These are phyloP conservation scores for Starmerella cellae DNA, from an alignment of 805 yeast species.

Conservation along the genomic window DNA sequence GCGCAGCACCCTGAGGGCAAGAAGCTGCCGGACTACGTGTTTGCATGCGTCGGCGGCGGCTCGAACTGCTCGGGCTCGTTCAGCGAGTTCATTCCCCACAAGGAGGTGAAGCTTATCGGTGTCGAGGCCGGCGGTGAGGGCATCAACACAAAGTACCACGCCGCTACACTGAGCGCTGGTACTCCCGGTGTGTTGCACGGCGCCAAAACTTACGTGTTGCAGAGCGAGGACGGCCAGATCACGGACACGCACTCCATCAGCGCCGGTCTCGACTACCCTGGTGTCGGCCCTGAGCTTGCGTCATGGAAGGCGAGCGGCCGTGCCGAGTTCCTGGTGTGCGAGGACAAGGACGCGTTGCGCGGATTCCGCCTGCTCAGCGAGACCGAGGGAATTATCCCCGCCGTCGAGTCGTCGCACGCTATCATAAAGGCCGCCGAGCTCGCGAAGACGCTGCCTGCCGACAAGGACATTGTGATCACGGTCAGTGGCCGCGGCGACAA, in stretches of 20 bases:
- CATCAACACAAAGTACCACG: constrained; percentile 70
- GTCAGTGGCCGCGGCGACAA: constrained; percentile 98
- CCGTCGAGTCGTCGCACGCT: constrained; percentile 95
- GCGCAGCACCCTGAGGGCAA: constrained; percentile 50
- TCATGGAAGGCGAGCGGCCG: constrained; percentile 91
- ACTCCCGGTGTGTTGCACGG: constrained; percentile 97
- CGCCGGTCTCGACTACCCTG: constrained; percentile 98
- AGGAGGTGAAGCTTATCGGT: constrained; percentile 68
- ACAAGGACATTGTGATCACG: constrained; percentile 72
- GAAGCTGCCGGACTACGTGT: constrained; percentile 79
- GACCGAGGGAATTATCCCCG: constrained; percentile 96
- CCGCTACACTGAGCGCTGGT: constrained; percentile 93
- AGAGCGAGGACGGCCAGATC: constrained; percentile 86
- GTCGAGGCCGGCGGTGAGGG: constrained; percentile 99
- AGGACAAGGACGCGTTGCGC: constrained; percentile 85
- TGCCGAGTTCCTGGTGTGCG: constrained; percentile 79
- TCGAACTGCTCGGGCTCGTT: constrained; percentile 94
- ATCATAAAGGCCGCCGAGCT: constrained; percentile 78
- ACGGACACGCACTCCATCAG: constrained; percentile 96
- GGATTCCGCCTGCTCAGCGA: constrained; percentile 85
- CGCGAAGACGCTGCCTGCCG: constrained; percentile 71
- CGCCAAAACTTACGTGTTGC: constrained; percentile 85
- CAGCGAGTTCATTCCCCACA: constrained; percentile 79
- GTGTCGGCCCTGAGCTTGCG: constrained; percentile 97
- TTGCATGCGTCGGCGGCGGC: constrained; percentile 99